A percentile compares a stretch with the other conserved stretches of the same genome.
Evolutionary conservation across 129 eudicot species (phyloP).

Genomic region (Flaveria robusta): DNA sequence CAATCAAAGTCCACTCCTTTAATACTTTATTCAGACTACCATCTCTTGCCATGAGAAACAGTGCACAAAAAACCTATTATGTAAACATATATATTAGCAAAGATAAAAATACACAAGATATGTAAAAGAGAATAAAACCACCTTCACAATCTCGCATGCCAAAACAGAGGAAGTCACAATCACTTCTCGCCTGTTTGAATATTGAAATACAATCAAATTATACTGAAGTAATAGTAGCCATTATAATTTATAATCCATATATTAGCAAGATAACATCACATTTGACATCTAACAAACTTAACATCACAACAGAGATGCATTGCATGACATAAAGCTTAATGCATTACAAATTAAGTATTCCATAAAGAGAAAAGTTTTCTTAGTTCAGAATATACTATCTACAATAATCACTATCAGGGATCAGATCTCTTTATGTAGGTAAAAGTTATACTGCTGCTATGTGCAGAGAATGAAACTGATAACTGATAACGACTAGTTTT

Average conservation of each 20-base stretch:
- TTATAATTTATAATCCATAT: background rate
- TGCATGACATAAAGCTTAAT: background rate
- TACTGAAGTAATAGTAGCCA: background rate
- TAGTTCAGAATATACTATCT: background rate
- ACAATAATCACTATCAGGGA: background rate
- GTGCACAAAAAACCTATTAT: constrained; percentile 69
- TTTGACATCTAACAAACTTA: background rate
- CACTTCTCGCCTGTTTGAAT: constrained; percentile 72
- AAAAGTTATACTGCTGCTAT: background rate
- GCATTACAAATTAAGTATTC: background rate
- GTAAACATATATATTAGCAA: constrained; percentile 2
- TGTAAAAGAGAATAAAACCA: constrained; percentile 19
- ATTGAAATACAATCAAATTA: constrained; percentile 11
- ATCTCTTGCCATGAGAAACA: constrained; percentile 70
- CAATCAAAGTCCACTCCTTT: constrained; percentile 81
- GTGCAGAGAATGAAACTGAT: background rate
- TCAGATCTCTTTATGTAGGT: background rate
- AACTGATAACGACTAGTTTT: background rate
- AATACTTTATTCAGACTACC: constrained; percentile 63
- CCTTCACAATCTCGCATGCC: constrained; percentile 82
- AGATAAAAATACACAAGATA: background rate
- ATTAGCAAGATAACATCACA: background rate
- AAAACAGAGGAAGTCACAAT: constrained; percentile 88
- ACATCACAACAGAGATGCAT: background rate
- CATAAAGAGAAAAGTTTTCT: background rate